Base-by-base conservation (phyloP, 2,329 filamentous ascomycete genomes). In the Aspergillus sp. region DNA sequence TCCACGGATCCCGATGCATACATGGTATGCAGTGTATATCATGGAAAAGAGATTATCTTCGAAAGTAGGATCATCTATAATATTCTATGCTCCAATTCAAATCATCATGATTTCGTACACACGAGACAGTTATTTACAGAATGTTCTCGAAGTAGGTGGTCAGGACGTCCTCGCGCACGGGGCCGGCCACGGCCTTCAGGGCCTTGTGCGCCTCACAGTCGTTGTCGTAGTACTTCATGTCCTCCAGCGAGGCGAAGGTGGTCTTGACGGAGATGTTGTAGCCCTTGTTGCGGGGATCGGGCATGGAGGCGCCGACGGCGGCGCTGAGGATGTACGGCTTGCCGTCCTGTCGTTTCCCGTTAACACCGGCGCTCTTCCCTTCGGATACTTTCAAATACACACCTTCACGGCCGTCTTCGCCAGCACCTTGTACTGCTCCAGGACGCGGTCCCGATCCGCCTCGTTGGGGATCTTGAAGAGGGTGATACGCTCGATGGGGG, bases 161-260 rank as follows among this genome's bases (percentile, higher is more conserved):
- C 57, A 74, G 53, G 17, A 71, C 57, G 64, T 73, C 72, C 50
- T 71, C 70, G 58, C 63, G 65, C 0, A 65, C 58, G 2, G 68
- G 62, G 1, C 56, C 62, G 3, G 59, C 65, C 49, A 70, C 60
- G 16, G 67, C 67, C 59, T 71, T 73, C 57, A 86, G 68, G 21
- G 70, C 74, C 52, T 71, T 71, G 59, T 86, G 83, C 29, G 81
- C 81, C 59, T 75, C 75, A 58, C 81, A 84, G 45, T 79, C 76
- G 9, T 76, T 74, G 66, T 89, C 87, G 67, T 88, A 90, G 72
- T 81, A 90, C 60, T 82, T 77, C 81, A 89, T 84, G 67, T 89
- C 87, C 11, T 85, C 85, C 50, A 84, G 63, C 54, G 73, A 85
- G 43, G 80, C 78, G 64, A 90, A 90, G 44, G 82, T 80, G 38